Evolutionary conservation across 2,329 filamentous ascomycete genomes (phyloP).

Genomic region (Microcyclosporella mali): DNA sequence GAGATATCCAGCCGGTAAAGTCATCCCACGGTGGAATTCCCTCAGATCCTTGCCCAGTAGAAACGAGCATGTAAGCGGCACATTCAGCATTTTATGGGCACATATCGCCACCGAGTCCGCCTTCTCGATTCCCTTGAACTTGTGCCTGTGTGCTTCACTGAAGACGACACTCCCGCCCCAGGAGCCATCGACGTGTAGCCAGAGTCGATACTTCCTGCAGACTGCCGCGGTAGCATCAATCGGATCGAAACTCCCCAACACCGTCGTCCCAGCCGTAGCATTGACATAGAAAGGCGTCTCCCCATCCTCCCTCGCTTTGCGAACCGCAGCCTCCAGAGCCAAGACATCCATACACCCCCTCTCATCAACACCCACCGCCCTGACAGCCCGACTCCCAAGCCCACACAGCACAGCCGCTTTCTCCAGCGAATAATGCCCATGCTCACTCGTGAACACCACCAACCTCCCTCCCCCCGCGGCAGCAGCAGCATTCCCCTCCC

Average conservation of each 20-base stretch:
- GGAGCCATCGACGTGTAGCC: slow-evolving; percentile 87
- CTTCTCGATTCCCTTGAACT: slow-evolving; percentile 63
- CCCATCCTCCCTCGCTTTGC: slow-evolving; percentile 57
- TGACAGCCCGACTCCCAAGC: slow-evolving; percentile 68
- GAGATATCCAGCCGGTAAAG: slow-evolving; percentile 72
- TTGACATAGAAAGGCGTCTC: slow-evolving; percentile 91
- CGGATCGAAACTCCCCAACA: slow-evolving; percentile 82
- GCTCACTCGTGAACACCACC: slow-evolving; percentile 77
- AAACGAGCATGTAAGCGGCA: slow-evolving; percentile 85
- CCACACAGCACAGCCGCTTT: slow-evolving; percentile 91
- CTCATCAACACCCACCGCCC: slow-evolving; percentile 66
- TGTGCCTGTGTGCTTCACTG: slow-evolving; percentile 54
- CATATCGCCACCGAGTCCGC: slow-evolving; percentile 83
- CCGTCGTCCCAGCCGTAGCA: slow-evolving; percentile 89
- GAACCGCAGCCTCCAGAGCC: slow-evolving; percentile 58
- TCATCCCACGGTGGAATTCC: slow-evolving; percentile 77
- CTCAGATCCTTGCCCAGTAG: slow-evolving; percentile 70
- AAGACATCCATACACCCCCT: slow-evolving; percentile 64
- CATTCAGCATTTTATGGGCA: slow-evolving; percentile 95
- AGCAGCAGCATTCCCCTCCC: slow-evolving; percentile 63
- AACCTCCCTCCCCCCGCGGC: slow-evolving; percentile 50
- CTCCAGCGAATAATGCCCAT: slow-evolving; percentile 91
- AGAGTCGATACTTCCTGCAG: slow-evolving; percentile 66
- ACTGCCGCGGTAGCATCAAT: slow-evolving; percentile 63
- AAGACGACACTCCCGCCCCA: slow-evolving; percentile 88